A percentile compares a stretch with the other conserved stretches of the same genome.
phyloP scores from a whole-genome alignment of 345 rosid genomes.

The Arabidopsis suecica region DNA sequence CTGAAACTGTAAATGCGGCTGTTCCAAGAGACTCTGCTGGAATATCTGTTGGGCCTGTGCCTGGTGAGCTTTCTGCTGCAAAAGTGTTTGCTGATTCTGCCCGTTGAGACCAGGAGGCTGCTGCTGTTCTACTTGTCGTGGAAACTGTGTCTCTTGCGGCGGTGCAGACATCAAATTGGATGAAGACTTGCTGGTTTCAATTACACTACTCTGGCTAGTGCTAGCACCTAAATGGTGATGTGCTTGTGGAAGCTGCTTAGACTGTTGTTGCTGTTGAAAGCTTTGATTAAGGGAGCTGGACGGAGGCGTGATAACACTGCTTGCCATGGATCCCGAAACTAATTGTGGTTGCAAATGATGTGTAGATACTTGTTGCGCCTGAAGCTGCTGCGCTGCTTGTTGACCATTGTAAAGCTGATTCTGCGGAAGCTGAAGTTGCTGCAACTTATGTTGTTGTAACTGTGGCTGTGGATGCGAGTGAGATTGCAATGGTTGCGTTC shows the following conservation, averaged over 20 bases:
- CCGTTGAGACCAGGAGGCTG: slow-evolving; percentile 62
- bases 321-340: slow-evolving; percentile 42
- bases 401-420: slow-evolving; percentile 45
- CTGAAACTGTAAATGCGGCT: slow-evolving; percentile 77
- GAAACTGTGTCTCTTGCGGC: slow-evolving; percentile 66
- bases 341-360: slow-evolving; percentile 47
- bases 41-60: slow-evolving; percentile 61
- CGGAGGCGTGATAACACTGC: slow-evolving; percentile 37
- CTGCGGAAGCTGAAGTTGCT: slow-evolving; percentile 54
- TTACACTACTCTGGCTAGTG: slow-evolving; percentile 45
- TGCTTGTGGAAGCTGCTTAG: slow-evolving; percentile 38
- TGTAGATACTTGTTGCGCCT: slow-evolving; percentile 37
- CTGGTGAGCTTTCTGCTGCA: slow-evolving; percentile 70
- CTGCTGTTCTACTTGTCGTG: slow-evolving; percentile 70
- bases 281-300: slow-evolving; percentile 35
- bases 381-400: slow-evolving; percentile 37
- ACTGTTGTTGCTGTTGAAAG: slow-evolving; percentile 46
- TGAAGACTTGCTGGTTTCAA: slow-evolving; percentile 53
- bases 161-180: slow-evolving; percentile 62
- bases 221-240: slow-evolving; percentile 37
- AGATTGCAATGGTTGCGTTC: slow-evolving; percentile 46
- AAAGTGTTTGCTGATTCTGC: slow-evolving; percentile 68
- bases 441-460: slow-evolving; percentile 37
- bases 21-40: slow-evolving; percentile 77
- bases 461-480: slow-evolving; percentile 48